Conservation (phyloP, 2,329 filamentous ascomycete species). For the Allantophomopsis cytisporea region DNA sequence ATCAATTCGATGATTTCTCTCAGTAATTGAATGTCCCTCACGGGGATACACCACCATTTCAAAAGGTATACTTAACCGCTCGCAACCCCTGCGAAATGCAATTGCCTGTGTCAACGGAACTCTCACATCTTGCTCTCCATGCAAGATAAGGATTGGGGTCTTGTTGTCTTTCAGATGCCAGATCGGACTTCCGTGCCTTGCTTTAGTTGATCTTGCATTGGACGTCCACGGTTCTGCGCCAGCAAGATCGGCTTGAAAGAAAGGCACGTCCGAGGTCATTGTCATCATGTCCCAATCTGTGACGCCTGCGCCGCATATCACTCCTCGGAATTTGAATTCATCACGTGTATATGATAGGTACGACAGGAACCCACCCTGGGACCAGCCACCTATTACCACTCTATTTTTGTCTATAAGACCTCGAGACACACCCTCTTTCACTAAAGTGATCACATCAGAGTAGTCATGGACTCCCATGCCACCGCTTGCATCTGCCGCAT, state of each 20-base stretch:
- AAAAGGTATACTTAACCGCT: constrained; percentile 13
- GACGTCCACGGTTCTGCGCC: constrained; percentile 15
- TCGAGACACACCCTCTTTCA: constrained; percentile 17
- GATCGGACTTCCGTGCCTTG: constrained; percentile 10
- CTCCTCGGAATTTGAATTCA: constrained; percentile 22
- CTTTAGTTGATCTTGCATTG: not conserved
- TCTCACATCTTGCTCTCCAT: constrained; percentile 19
- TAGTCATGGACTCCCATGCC: constrained; percentile 22
- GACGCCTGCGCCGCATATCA: constrained; percentile 22
- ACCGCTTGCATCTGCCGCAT: constrained; percentile 15
- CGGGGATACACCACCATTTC: constrained; percentile 21
- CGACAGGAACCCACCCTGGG: constrained; percentile 23
- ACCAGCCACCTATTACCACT: constrained; percentile 22
- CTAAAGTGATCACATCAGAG: constrained; percentile 21
- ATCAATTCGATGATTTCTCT: constrained; percentile 6
- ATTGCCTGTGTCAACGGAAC: constrained; percentile 20
- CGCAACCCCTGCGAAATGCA: constrained; percentile 18
- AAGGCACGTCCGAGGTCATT: constrained; percentile 18
- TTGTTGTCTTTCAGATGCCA: constrained; percentile 13
- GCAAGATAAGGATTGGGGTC: constrained; percentile 20
- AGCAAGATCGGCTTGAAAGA: constrained; percentile 12
- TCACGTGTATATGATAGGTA: constrained; percentile 23
- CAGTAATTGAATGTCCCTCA: constrained; percentile 17
- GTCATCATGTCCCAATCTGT: constrained; percentile 21
- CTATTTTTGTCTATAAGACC: constrained; percentile 17